Evolutionary conservation across 1,139 yeast genomes (phyloP), one percentile per base, ranked within the genome.

Genomic region (Hanseniaspora uvarum): DNA sequence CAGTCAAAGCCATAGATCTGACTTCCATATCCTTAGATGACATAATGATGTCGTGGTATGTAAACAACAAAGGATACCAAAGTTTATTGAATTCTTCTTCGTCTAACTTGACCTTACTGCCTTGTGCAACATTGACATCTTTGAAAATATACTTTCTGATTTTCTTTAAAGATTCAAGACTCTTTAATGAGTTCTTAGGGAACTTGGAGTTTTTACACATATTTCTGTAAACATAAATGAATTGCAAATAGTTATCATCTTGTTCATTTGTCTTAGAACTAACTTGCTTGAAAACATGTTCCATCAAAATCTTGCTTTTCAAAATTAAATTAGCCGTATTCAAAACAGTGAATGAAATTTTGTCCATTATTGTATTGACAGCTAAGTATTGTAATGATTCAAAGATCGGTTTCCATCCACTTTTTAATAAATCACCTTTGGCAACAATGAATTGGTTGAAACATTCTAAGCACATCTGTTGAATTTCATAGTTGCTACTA

Each of bases 331-430:
- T 53, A 4, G 52, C 52, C 24, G 50, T 44, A 24, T 53, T 50
- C 65, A 76, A 83, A 0, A 88, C 79, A 58, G 79, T 53, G 3
- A 39, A 30, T 23, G 53, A 53, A 8, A 53, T 39, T 24, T 45
- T 53, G 38, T 53, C 55, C 44, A 50, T 48, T 1, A 45, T 44
- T 2, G 53, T 53, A 19, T 26, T 39, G 10, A 21, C 31, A 33
- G 55, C 52, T 26, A 72, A 65, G 54, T 60, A 67, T 56, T 66
- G 66, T 60, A 89, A 79, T 1, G 88, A 87, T 24, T 81, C 83
- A 63, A 92, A 81, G 57, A 94, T 83, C 0, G 97, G 82, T 58
- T 79, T 80, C 99, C 99, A 94, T 43, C 99, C 99, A 33, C 97
- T 88, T 65, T 80, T 83, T 57, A 94, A 86, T 57, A 79, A 78